Evolutionary conservation across 1,284 basidiomycete species (phyloP).

Genomic region (Gomphus sp.): DNA sequence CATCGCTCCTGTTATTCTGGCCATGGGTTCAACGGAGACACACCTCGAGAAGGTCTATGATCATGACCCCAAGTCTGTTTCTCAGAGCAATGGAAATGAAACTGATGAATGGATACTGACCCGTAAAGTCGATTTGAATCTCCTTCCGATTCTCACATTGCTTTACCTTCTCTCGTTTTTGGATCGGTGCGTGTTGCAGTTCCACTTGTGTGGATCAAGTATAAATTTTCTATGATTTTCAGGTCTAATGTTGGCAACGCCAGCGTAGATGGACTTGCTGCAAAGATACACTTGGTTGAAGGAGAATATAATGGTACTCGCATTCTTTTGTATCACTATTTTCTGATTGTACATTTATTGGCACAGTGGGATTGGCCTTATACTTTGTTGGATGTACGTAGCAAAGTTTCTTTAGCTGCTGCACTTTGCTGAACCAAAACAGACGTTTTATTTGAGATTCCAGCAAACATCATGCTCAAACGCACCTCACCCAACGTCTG

Average conservation of each 20-base stretch:
- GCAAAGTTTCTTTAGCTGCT: not conserved
- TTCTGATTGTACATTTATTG: not conserved
- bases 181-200: constrained; percentile 36
- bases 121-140: constrained; percentile 9
- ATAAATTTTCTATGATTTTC: not conserved
- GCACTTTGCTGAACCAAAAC: not conserved
- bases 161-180: constrained; percentile 63
- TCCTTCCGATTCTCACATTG: constrained; percentile 47
- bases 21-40: not conserved
- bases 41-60: not conserved
- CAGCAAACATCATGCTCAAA: constrained; percentile 54
- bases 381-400: constrained; percentile 48
- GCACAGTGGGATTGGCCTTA: constrained; percentile 42
- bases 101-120: not conserved
- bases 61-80: no score
- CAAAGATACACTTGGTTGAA: not conserved
- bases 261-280: constrained; percentile 16
- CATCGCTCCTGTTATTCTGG: not conserved
- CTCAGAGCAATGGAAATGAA: not conserved
- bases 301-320: constrained; percentile 25
- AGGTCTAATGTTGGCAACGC: constrained; percentile 65
- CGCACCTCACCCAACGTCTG: constrained; percentile 47
- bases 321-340: constrained; percentile 5
- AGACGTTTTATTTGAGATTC: constrained; percentile 60
- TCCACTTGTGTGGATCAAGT: not conserved